Evolutionary conservation across 148 eudicot genomes (phyloP), one percentile per base, ranked within the genome.

Genomic region (Rhododendron griersonianum): DNA sequence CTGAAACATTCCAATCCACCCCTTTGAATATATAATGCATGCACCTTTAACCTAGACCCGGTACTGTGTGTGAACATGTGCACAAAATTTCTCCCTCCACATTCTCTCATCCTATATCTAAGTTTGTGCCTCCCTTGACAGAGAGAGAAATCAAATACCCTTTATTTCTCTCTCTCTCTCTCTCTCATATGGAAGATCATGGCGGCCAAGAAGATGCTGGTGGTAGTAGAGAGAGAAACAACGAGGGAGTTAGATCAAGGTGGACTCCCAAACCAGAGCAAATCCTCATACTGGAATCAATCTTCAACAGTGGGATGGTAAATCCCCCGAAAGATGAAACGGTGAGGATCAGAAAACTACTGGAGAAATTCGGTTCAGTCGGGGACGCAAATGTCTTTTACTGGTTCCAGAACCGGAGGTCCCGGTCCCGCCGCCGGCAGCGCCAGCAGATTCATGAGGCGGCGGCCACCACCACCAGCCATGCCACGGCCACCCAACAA

Each of bases 251-350:
- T 11, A 83, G 98, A 78, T 89, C 98, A 19, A 89, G 99, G 83
- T 96, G 99, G 99, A 94, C 93, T 13, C 99, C 99, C 0, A 96
- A 95, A 57, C 96, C 98, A 0, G 97, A 96, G 63, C 99, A 96
- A 86, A 95, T 96, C 87, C 90, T 94, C 41, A 94, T 96, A 23
- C 93, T 96, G 0, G 98, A 96, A 84, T 91, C 96, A 81, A 95
- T 96, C 85, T 96, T 95, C 91, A 95, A 95, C 83, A 93, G 98
- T 74, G 99, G 99, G 2, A 94, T 92, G 93, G 99, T 96, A 1
- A 96, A 96, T 87, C 99, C 99, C 5, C 95, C 96, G 1, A 96
- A 94, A 73, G 96, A 96, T 2, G 99, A 95, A 69, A 96, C 99
- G 0, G 94, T 94, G 2, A 89, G 95, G 85, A 95, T 96, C 47